Evolutionary conservation across 2,329 filamentous ascomycete genomes (phyloP), one percentile per base, ranked within the genome.

Genomic region (Huntiella abstrusa): DNA sequence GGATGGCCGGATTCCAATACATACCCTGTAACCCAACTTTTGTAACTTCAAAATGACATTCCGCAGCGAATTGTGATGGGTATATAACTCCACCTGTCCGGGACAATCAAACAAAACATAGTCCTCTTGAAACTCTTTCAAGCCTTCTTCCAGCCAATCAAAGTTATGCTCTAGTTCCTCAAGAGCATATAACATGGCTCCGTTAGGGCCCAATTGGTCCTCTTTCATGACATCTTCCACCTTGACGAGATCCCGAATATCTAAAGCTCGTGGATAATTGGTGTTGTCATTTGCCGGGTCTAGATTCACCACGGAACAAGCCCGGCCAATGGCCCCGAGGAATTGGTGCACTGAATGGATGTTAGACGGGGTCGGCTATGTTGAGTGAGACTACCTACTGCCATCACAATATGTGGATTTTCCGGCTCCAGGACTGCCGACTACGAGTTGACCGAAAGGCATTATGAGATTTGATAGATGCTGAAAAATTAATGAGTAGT

Each of bases 321-420:
- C 87, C 48, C 91, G 81, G 51, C 87, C 86, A 59, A 98, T 94
- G 52, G 91, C 88, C 53, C 80, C 80, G 71, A 96, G 81, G 66
- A 98, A 98, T 65, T 98, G 91, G 58, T 95, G 84, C 83, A 98
- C 76, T 80, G 49, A 17, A 34, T 13, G 3, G 37, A 33, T 33
- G 7, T 19, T 32, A 35, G 32, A 41, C 13, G 33, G 4, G 33
- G 32, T 8, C 10, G 12, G 17, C 16, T 32, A 19, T 37, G 11
- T 3, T 10, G n/a, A 41, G 41, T 3, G 19, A 10, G 12, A 4
- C 33, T 32, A 57, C 75, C 61, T 62, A 80, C 76, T 94, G 59
- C 91, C 91, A 76, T 96, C 85, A 68, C 88, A 96, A 61, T 94
- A 95, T 5, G 91, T 98, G 53, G 86, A 95, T 66, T 98, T 98